Conservation (phyloP, 148 eudicot species). For the Rhododendron ovatum region DNA sequence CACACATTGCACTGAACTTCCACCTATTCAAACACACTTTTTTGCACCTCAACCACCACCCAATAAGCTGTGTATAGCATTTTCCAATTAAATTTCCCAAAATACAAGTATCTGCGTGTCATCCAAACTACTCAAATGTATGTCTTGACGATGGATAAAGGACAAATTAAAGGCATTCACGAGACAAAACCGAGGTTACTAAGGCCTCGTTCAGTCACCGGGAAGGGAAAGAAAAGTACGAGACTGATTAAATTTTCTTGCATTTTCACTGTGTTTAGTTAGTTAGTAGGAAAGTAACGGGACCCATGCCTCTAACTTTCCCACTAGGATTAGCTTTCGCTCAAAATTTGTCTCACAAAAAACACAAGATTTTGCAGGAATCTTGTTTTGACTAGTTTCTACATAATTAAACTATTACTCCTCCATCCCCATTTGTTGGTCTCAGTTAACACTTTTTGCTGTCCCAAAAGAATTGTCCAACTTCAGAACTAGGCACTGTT, state of each 20-base stretch:
- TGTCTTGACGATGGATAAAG: neutral
- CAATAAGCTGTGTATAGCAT: neutral
- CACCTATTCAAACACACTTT: neutral
- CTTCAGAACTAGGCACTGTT: too few species aligned
- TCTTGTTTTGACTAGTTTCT: neutral
- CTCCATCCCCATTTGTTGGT: too few species aligned
- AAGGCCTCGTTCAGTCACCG: neutral
- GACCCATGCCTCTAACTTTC: neutral
- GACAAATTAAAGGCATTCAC: neutral
- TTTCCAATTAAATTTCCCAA: neutral
- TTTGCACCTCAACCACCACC: neutral
- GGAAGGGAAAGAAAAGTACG: neutral
- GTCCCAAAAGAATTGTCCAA: too few species aligned
- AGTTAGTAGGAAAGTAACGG: neutral
- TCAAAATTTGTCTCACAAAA: neutral
- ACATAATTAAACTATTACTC: neutral
- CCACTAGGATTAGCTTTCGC: neutral
- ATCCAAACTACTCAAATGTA: neutral
- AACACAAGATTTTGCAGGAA: neutral
- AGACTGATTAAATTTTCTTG: neutral
- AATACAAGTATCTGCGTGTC: neutral
- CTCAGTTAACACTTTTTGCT: too few species aligned
- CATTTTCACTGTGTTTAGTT: neutral
- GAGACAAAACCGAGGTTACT: neutral
- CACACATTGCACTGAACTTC: neutral